These are phyloP conservation scores for Dioszegia aurantiaca DNA, from an alignment of 768 basidiomycete species.

Conservation along the genomic window DNA sequence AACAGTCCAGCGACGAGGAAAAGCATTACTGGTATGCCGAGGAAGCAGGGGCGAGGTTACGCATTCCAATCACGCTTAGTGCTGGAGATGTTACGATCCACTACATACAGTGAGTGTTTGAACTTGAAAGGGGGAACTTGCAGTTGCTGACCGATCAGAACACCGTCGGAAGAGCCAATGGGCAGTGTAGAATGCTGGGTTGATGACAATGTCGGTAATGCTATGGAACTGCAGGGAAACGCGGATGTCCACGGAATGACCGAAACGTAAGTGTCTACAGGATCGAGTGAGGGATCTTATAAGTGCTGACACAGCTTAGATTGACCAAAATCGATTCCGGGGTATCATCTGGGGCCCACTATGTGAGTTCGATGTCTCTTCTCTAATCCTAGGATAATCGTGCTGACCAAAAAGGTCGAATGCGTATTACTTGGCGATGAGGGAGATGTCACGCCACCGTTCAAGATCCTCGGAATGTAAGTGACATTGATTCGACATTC, in stretches of 20 bases:
- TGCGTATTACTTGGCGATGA: constrained; percentile 79
- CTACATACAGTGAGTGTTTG: constrained; percentile 61
- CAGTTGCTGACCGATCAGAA: constrained; percentile 62
- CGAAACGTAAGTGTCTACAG: constrained; percentile 63
- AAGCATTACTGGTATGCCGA: constrained; percentile 87
- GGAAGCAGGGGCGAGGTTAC: constrained; percentile 71
- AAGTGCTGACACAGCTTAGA: constrained; percentile 54
- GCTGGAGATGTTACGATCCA: constrained; percentile 92
- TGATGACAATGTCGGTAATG: constrained; percentile 67
- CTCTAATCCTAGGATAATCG: neutral
- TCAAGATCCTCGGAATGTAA: constrained; percentile 82
- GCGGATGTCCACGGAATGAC: constrained; percentile 63
- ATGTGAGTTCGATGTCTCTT: constrained; percentile 51
- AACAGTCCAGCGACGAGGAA: constrained; percentile 57
- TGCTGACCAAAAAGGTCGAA: constrained; percentile 57
- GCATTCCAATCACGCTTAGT: constrained; percentile 76
- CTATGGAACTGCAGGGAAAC: constrained; percentile 72
- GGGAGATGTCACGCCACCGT: constrained; percentile 63
- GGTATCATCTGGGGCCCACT: constrained; percentile 83
- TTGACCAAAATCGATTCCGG: constrained; percentile 78
- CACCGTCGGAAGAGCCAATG: constrained; percentile 35
- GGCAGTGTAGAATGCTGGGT: constrained; percentile 47
- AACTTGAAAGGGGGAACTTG: too few relatives aligned
- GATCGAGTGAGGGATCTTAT: neutral
- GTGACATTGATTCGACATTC: constrained; percentile 6